Conservation (phyloP, 2,329 filamentous ascomycete genomes). For the Trichoderma afroharzianum region DNA sequence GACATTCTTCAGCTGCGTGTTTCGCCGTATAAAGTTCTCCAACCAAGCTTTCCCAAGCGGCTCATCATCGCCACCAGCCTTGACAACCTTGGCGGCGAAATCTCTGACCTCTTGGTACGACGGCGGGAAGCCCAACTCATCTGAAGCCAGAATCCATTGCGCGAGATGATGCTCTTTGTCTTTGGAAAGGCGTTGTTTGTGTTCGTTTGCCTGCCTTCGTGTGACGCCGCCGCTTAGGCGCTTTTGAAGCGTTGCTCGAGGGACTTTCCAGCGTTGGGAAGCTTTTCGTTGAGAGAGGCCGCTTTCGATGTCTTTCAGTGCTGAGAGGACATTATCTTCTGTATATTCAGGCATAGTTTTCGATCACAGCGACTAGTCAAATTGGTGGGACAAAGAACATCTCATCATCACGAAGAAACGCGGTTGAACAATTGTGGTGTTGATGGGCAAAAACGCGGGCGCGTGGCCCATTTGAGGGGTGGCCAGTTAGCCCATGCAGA, state of each 20-base stretch:
- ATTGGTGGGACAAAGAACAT: not conserved
- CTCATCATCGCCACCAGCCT: not conserved
- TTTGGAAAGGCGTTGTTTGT: constrained; percentile 13
- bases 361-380: not conserved
- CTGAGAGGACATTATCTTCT: not conserved
- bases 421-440: not conserved
- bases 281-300: constrained; percentile 2
- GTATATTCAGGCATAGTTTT: not conserved
- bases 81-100: constrained; percentile 8
- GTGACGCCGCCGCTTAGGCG: not conserved
- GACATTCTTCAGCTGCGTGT: constrained; percentile 6
- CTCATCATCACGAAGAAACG: not conserved
- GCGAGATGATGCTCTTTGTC: constrained; percentile 12
- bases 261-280: constrained; percentile 2
- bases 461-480: not conserved
- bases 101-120: constrained; percentile 14
- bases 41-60: constrained; percentile 19
- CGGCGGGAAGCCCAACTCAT: not conserved
- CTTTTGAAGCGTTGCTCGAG: not conserved
- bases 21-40: constrained; percentile 7
- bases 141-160: constrained; percentile 8
- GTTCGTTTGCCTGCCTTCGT: not conserved
- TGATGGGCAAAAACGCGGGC: not conserved
- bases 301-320: not conserved
- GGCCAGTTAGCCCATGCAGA: not conserved